Conservation (phyloP, 2,329 filamentous ascomycete species). For the Decorospora gaudefroyi region DNA sequence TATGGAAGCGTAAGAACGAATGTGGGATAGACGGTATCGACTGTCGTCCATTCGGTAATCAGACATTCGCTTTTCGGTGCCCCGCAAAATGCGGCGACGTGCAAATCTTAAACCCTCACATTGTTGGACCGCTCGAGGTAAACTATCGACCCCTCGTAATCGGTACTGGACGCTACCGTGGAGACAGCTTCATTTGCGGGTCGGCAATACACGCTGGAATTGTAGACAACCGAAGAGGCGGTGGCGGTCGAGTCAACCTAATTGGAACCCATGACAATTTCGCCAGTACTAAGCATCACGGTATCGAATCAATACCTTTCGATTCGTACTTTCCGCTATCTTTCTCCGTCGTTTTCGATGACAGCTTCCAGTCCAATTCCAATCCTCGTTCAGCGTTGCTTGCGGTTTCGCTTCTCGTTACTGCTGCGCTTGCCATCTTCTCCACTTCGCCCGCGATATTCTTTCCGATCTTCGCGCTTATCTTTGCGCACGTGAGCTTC, state of each 20-base stretch:
- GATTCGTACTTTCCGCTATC: slow-evolving; percentile 86
- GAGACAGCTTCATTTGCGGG: slow-evolving; percentile 84
- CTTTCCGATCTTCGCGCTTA: slow-evolving; percentile 77
- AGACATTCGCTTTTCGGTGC: slow-evolving; percentile 72
- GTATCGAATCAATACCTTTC: slow-evolving; percentile 76
- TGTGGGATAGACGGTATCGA: slow-evolving; percentile 75
- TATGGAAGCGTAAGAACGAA: slow-evolving; percentile 70
- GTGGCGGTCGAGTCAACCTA: slow-evolving; percentile 78
- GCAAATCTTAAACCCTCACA: slow-evolving; percentile 69
- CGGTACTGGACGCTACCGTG: slow-evolving; percentile 74
- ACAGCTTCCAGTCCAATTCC: slow-evolving; percentile 64
- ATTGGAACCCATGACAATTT: slow-evolving; percentile 70
- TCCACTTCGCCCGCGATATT: slow-evolving; percentile 76
- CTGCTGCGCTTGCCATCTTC: slow-evolving; percentile 74
- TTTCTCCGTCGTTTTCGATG: slow-evolving; percentile 71
- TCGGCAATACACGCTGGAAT: slow-evolving; percentile 84
- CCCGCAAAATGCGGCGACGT: slow-evolving; percentile 70
- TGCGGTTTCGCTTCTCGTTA: slow-evolving; percentile 75
- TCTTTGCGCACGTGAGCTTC: slow-evolving; percentile 87
- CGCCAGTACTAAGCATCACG: slow-evolving; percentile 65
- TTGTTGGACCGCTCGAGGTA: slow-evolving; percentile 69
- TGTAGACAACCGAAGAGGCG: slow-evolving; percentile 69
- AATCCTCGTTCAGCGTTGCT: slow-evolving; percentile 83
- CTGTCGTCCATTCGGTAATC: slow-evolving; percentile 74
- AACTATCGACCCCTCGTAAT: slow-evolving; percentile 61